phyloP scores from a whole-genome alignment of 768 basidiomycete species.

The Zangia roseola region DNA sequence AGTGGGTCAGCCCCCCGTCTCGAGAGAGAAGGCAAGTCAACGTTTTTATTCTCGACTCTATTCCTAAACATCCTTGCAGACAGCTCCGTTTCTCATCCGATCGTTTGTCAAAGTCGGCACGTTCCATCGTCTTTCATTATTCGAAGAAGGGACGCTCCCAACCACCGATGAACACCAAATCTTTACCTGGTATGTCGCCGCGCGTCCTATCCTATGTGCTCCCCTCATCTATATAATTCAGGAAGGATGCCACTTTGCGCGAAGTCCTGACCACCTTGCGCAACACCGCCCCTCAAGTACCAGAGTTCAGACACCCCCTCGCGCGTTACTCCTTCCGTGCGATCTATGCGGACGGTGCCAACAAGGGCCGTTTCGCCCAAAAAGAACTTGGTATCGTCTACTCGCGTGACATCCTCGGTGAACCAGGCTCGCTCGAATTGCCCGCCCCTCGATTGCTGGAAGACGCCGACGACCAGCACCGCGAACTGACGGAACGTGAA shows the following conservation, averaged over 20 bases:
- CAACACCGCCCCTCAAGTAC: conserved; percentile 60
- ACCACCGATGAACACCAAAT: conserved; percentile 81
- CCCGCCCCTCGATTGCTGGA: conserved; percentile 62
- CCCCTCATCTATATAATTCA: conserved; percentile 25
- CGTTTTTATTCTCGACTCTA: accelerated
- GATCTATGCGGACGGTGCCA: conserved; percentile 71
- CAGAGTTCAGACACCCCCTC: conserved; percentile 78
- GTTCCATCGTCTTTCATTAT: conserved; percentile 70
- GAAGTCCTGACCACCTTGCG: conserved; percentile 80
- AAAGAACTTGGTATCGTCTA: conserved; percentile 83
- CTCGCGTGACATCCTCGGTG: conserved; percentile 82
- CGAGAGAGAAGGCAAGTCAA: conserved; percentile 53
- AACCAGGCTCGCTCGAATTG: conserved; percentile 60
- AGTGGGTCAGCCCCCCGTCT: conserved; percentile 46
- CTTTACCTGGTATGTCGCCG: conserved; percentile 63
- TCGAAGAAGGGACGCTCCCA: conserved; percentile 76
- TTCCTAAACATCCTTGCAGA: conserved; percentile 39
- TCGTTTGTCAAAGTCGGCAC: conserved; percentile 80
- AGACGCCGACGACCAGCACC: conserved; percentile 39
- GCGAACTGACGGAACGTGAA: conserved; percentile 42
- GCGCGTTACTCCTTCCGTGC: conserved; percentile 81
- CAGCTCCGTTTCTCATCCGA: conserved; percentile 77
- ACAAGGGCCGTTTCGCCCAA: conserved; percentile 67
- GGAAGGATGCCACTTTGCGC: conserved; percentile 81
- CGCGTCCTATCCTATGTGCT: background rate